Percentiles rank a stretch among this genome's conserved stretches.
Evolutionary conservation across 306 rosid species (phyloP).

Genomic region (Pterocarpus macrocarpus): DNA sequence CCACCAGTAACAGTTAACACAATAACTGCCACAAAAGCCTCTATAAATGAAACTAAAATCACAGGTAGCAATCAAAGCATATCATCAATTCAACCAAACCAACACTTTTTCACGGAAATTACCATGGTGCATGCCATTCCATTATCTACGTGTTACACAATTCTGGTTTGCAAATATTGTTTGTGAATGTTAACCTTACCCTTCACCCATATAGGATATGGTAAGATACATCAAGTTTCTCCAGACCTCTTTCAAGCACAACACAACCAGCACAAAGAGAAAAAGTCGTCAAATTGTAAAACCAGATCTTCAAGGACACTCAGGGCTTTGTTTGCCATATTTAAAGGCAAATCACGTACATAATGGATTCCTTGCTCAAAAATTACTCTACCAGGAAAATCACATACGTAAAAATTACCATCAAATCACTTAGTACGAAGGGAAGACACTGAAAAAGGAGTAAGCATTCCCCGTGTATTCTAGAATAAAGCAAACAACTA

Average conservation of each 20-base stretch:
- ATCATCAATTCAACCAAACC: conserved; percentile 17
- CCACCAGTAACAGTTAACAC: not conserved
- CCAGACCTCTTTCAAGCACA: not conserved
- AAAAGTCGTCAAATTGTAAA: conserved; percentile 21
- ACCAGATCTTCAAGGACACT: conserved; percentile 43
- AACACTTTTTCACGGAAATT: not conserved
- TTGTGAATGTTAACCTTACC: not conserved
- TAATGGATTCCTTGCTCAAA: conserved; percentile 27
- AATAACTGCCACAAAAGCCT: conserved; percentile 22
- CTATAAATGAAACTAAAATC: conserved; percentile 39
- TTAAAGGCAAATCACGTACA: not conserved
- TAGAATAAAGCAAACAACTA: not conserved
- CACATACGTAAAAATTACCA: conserved; percentile 30
- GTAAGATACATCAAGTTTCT: not conserved
- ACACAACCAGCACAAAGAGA: conserved; percentile 25
- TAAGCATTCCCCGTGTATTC: not conserved
- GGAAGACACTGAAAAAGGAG: conserved; percentile 13
- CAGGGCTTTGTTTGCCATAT: conserved; percentile 18
- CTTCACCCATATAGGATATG: conserved; percentile 7
- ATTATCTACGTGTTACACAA: conserved; percentile 10
- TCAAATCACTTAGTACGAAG: not conserved
- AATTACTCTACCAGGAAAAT: conserved; percentile 24
- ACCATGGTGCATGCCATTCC: conserved; percentile 17
- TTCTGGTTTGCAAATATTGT: conserved; percentile 6
- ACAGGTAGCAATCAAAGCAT: conserved; percentile 11